Base-by-base conservation (phyloP, 2,329 filamentous ascomycete genomes). In the Pyrenophora seminiperda region DNA sequence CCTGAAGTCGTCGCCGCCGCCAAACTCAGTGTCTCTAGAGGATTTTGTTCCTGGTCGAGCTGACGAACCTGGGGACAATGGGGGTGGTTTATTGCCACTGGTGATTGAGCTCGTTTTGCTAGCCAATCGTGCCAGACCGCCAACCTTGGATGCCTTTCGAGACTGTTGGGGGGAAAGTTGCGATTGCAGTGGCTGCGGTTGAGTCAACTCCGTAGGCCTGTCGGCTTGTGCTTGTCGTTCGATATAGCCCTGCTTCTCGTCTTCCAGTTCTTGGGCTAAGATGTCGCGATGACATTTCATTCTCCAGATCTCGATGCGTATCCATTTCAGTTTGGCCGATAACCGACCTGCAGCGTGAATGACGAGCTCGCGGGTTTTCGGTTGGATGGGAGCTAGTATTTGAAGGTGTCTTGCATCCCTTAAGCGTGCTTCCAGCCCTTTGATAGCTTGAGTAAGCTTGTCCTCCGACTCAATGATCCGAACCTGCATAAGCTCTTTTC, bases 281-380 rank as follows among this genome's bases (percentile, higher is more conserved):
- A 97, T 92, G 63, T 97, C 93, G 33, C 88, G 86, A 72, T 99
- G 92, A 59, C 92, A 97, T 66, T 85, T 93, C 63, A 93, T 83
- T 45, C 87, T 89, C 91, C 92, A 97, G 15, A 97, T 94, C 59
- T 96, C 91, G 70, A 95, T 88, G 53, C 93, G 83, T n/a, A 88
- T 86, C 93, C 93, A 97, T 70, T 94, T 96, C 53, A 99, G 76
- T 69, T 93, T 91, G 3, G 91, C 91, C 47, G 92, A 86, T 75
- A 96, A 87, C 6, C 88, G 85, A 5, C 87, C 90, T 15, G 94
- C 93, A 14, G 91, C 89, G 57, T 88, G 80, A n/a, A 97, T 81
- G 46, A 97, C 82, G 51, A 91, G 84, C 53, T 97, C 93, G 53
- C 94, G 83, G 0, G 91, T 92, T 73, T 91, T 91, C n/a, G 87